These are phyloP conservation scores for Phialophora verrucosa DNA, from an alignment of 2,329 filamentous ascomycete genomes.

Conservation along the genomic window DNA sequence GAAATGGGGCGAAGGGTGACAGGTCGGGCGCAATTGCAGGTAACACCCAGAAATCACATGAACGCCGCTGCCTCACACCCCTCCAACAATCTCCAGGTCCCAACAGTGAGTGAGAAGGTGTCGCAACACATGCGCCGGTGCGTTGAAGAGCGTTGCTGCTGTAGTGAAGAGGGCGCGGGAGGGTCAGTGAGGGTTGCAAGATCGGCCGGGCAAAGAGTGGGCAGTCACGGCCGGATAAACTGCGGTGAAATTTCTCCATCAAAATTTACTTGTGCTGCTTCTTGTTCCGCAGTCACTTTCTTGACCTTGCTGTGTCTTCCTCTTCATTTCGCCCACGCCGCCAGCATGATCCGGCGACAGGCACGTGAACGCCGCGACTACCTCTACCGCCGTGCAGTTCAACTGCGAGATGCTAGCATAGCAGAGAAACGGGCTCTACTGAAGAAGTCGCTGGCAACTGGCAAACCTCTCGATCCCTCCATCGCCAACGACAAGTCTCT, in stretches of 20 bases:
- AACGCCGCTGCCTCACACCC: constrained; percentile 28
- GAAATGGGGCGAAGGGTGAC: constrained; percentile 21
- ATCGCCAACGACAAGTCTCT: constrained; percentile 87
- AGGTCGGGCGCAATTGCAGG: constrained; percentile 21
- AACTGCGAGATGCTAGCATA: constrained; percentile 88
- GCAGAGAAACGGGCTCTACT: constrained; percentile 88
- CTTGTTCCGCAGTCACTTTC: not conserved
- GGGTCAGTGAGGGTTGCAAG: constrained; percentile 4
- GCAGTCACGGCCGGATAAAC: constrained; percentile 12
- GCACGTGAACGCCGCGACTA: constrained; percentile 82
- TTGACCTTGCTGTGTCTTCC: not conserved
- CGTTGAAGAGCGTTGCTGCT: constrained; percentile 12
- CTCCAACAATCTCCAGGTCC: constrained; percentile 30
- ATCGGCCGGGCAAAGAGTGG: constrained; percentile 4
- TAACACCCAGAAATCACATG: constrained; percentile 21
- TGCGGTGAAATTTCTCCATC: constrained; percentile 29
- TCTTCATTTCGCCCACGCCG: not conserved
- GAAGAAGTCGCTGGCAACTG: constrained; percentile 82
- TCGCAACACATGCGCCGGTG: constrained; percentile 24
- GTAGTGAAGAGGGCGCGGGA: not conserved
- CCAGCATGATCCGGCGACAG: constrained; percentile 64
- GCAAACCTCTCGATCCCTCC: constrained; percentile 79
- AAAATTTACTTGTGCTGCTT: constrained; percentile 14
- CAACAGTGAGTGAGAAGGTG: constrained; percentile 2
- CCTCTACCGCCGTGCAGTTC: constrained; percentile 85